phyloP scores from a whole-genome alignment of 257 asterid species.

The Knoxia roxburghii region DNA sequence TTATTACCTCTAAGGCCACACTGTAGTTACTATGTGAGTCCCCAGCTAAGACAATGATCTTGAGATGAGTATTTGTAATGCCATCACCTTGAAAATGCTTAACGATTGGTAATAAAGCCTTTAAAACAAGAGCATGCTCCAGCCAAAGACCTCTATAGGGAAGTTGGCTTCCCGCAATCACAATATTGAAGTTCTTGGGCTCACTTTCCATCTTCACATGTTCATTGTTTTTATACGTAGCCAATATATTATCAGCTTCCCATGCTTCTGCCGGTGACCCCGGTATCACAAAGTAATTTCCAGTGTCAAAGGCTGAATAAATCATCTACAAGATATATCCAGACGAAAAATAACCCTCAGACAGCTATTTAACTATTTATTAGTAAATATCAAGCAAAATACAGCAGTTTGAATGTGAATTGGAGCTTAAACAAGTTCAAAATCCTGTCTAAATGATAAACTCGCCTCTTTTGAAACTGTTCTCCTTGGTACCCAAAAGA shows the following conservation, averaged over 20 bases:
- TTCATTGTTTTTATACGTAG: conserved; percentile 25
- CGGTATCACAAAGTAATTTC: conserved; percentile 85
- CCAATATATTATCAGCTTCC: conserved; percentile 43
- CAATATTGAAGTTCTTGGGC: conserved; percentile 49
- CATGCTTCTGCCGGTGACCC: conserved; percentile 71
- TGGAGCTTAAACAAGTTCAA: conserved; percentile 6
- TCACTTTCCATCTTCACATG: conserved; percentile 32
- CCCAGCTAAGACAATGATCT: conserved; percentile 57
- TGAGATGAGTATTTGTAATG: conserved; percentile 52
- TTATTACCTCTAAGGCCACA: conserved; percentile 61
- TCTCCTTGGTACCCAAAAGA: too few relatives aligned
- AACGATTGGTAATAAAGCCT: conserved; percentile 60
- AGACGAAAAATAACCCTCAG: conserved; percentile 10
- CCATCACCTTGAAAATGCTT: conserved; percentile 30
- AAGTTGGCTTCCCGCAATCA: conserved; percentile 69
- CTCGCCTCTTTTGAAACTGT: too few relatives aligned
- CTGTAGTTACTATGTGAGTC: conserved; percentile 55
- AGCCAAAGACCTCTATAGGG: conserved; percentile 79
- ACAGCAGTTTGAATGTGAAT: too few relatives aligned
- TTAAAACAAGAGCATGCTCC: conserved; percentile 78
- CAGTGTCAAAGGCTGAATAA: conserved; percentile 76
- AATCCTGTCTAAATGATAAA: background rate
- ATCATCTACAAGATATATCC: conserved; percentile 51
- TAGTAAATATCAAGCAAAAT: background rate
- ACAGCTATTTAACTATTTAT: background rate